Conservation (phyloP, 192 early-diverging fungal species). For the Backusella liffmaniae region DNA sequence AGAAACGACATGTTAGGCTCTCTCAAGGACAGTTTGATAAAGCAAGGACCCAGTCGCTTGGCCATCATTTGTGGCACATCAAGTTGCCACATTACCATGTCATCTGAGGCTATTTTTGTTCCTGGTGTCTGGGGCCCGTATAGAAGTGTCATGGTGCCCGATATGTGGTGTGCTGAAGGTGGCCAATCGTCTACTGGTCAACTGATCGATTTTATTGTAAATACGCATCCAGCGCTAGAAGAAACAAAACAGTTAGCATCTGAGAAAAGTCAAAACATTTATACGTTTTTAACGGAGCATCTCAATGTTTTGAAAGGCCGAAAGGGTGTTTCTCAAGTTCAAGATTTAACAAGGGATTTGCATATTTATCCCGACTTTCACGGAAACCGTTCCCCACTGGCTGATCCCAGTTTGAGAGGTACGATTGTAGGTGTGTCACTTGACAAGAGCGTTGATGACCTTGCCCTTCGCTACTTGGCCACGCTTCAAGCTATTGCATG, state of each 20-base stretch:
- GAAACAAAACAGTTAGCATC: conserved; percentile 31
- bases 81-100: conserved; percentile 66
- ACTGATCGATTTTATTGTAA: conserved; percentile 60
- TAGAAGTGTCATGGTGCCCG: conserved; percentile 51
- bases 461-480: conserved; percentile 58
- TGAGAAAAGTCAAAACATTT: conserved; percentile 33
- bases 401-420: conserved; percentile 63
- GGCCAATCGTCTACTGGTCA: conserved; percentile 75
- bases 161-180: conserved; percentile 62
- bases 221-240: conserved; percentile 53
- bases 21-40: background rate
- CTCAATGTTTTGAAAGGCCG: conserved; percentile 31
- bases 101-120: conserved; percentile 51
- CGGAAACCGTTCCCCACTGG: conserved; percentile 72
- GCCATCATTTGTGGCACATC: conserved; percentile 75
- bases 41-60: conserved; percentile 31
- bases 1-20: background rate
- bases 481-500: conserved; percentile 60
- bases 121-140: conserved; percentile 65
- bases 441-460: conserved; percentile 45
- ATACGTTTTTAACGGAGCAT: conserved; percentile 50
- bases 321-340: conserved; percentile 22
- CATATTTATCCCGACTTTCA: conserved; percentile 79
- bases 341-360: conserved; percentile 41
- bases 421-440: conserved; percentile 53